Evolutionary conservation across 495 filamentous ascomycete genomes (phyloP), one percentile per base, ranked within the genome.

Genomic region (Penicillium ochrochloron): DNA sequence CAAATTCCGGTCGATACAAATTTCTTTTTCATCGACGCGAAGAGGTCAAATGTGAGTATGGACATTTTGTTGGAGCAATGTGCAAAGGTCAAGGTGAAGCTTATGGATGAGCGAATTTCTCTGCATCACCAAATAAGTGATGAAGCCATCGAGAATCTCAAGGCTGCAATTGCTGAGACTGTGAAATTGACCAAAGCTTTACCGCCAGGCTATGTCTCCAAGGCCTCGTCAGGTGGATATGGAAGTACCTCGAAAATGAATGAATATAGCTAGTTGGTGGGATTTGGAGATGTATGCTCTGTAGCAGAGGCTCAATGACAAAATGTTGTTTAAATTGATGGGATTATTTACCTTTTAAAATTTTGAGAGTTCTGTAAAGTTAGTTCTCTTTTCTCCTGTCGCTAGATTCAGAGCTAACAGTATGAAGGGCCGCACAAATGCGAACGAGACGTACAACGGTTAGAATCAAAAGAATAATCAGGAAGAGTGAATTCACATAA

Each of bases 1-100:
- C 64, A 77, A 42, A 75, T 86, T 34, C 86, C 87, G 9, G 88
- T 89, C 1, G 85, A 93, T 66, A 93, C 90, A 39, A 93, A 93
- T 73, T 92, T 93, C 84, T 84, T 90, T 53, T 92, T 90, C 89
- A 67, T 92, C 23, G 86, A 92, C 71, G 70, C 92, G 79, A 84
- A 34, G 59, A 54, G 23, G 59, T 66, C 57, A 15, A 60, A 64
- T n/a, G 34, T 71, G 19, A 54, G 65, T 48, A 69, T 74, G 70
- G 63, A 44, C 11, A 60, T 67, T 33, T 64, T 72, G 60, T 56
- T 70, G 59, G 58, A 65, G 57, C 69, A 66, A 51, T 69, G 67
- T 52, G 44, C 33, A 29, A 60, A 59, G 33, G 58, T 62, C 37
- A 60, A 67, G 31, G 63, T 74, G 15, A 70, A 66, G 61, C 37